Evolutionary conservation across 1,284 basidiomycete genomes (phyloP).

Genomic region (Vanrija sp.): DNA sequence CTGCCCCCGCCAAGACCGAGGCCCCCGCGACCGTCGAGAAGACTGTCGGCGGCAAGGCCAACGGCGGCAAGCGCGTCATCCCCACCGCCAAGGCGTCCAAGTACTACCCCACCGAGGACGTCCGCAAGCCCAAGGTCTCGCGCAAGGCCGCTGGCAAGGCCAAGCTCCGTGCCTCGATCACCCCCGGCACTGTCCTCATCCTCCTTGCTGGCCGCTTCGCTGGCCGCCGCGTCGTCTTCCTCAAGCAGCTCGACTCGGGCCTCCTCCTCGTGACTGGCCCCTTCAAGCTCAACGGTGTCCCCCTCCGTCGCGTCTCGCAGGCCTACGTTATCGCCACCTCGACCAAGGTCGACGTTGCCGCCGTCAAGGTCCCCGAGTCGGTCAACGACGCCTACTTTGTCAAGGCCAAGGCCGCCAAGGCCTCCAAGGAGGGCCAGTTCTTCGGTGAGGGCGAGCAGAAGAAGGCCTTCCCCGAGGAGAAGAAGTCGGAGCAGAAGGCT

Average conservation of each 20-base stretch:
- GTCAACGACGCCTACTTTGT: constrained; percentile 94
- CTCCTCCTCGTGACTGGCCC: constrained; percentile 95
- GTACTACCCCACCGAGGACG: constrained; percentile 97
- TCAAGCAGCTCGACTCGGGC: constrained; percentile 93
- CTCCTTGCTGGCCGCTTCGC: constrained; percentile 96
- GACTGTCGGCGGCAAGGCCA: constrained; percentile 81
- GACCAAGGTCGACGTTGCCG: constrained; percentile 83
- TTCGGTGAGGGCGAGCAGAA: constrained; percentile 88
- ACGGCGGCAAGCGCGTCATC: constrained; percentile 82
- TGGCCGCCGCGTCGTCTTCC: constrained; percentile 96
- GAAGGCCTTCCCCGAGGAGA: constrained; percentile 82
- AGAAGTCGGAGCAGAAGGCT: constrained; percentile 84
- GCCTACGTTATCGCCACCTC: constrained; percentile 99
- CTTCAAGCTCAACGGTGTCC: constrained; percentile 98
- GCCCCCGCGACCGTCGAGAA: constrained; percentile 65
- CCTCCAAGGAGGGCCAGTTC: constrained; percentile 90
- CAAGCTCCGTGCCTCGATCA: constrained; percentile 80
- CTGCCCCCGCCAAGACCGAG: constrained; percentile 59
- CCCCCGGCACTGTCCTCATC: constrained; percentile 92
- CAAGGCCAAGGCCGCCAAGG: constrained; percentile 68
- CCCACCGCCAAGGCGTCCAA: constrained; percentile 79
- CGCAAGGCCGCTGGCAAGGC: constrained; percentile 73
- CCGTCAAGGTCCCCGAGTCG: constrained; percentile 71
- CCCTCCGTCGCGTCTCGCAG: constrained; percentile 96
- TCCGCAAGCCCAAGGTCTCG: constrained; percentile 81